A percentile compares a stretch with the other conserved stretches of the same genome.
Evolutionary conservation across 2,329 filamentous ascomycete species (phyloP).

Genomic region (Clarireedia hainanense): DNA sequence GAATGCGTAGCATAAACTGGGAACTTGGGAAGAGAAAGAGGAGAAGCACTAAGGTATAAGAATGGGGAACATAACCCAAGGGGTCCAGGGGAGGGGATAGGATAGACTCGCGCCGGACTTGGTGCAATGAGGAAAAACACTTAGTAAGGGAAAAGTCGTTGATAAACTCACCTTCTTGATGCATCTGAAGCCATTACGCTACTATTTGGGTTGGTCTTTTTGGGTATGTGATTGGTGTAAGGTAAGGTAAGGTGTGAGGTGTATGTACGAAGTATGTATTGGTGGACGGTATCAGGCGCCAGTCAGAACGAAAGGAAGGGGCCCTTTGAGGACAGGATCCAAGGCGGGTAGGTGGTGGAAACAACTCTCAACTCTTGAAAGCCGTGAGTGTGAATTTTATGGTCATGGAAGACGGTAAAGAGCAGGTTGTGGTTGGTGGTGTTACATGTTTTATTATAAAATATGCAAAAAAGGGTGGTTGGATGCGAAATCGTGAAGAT

Average conservation of each 20-base stretch:
- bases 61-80: background rate
- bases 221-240: background rate
- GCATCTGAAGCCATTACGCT: conserved; percentile 23
- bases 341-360: no score
- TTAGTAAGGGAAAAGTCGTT: background rate
- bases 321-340: no score
- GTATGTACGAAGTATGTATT: no score
- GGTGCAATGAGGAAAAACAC: background rate
- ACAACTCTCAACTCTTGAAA: no score
- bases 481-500: no score
- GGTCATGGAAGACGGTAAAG: background rate
- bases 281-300: no score
- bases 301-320: no score
- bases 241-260: background rate
- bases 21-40: conserved; percentile 2
- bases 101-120: background rate
- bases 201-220: background rate
- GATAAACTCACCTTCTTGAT: conserved; percentile 22
- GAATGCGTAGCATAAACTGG: background rate
- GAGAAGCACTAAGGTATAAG: background rate
- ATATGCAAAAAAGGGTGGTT: background rate
- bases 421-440: background rate
- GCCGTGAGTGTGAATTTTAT: no score
- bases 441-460: background rate
- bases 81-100: no score